Evolutionary conservation across 2,329 filamentous ascomycete species (phyloP).

Genomic region (Dryadomyces sulphureus): DNA sequence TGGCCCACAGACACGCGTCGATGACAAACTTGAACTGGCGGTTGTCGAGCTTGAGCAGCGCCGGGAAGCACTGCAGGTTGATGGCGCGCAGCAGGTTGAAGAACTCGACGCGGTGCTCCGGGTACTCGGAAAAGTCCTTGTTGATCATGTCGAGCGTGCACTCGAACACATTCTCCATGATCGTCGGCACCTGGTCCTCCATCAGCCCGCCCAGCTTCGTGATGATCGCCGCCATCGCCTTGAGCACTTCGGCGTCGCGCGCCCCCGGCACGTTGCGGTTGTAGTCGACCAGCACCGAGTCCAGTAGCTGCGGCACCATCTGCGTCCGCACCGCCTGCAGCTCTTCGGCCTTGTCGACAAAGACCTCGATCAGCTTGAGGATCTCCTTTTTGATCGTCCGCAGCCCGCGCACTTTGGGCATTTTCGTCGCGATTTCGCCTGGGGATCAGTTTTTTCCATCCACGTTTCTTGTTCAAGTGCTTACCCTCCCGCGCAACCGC

Average conservation of each 20-base stretch:
- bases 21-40: constrained; percentile 99
- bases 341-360: constrained; percentile 96
- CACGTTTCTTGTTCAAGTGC: constrained; percentile 7
- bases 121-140: constrained; percentile 99
- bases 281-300: constrained; percentile 90
- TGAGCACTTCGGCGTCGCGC: constrained; percentile 88
- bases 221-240: constrained; percentile 95
- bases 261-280: constrained; percentile 93
- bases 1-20: constrained; percentile 99
- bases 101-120: constrained; percentile 97
- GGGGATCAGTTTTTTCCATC: not conserved
- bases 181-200: constrained; percentile 94
- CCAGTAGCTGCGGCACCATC: constrained; percentile 89
- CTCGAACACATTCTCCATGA: constrained; percentile 98
- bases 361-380: constrained; percentile 92
- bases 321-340: constrained; percentile 82
- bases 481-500: constrained; percentile 72
- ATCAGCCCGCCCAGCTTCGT: constrained; percentile 88
- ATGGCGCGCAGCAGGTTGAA: constrained; percentile 94
- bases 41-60: constrained; percentile 84
- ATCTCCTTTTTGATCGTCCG: constrained; percentile 99
- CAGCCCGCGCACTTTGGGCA: constrained; percentile 86
- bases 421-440: constrained; percentile 91
- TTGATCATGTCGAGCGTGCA: constrained; percentile 99
- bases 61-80: constrained; percentile 92